Evolutionary conservation across 2,329 filamentous ascomycete genomes (phyloP).

Genomic region (Claviceps sp.): DNA sequence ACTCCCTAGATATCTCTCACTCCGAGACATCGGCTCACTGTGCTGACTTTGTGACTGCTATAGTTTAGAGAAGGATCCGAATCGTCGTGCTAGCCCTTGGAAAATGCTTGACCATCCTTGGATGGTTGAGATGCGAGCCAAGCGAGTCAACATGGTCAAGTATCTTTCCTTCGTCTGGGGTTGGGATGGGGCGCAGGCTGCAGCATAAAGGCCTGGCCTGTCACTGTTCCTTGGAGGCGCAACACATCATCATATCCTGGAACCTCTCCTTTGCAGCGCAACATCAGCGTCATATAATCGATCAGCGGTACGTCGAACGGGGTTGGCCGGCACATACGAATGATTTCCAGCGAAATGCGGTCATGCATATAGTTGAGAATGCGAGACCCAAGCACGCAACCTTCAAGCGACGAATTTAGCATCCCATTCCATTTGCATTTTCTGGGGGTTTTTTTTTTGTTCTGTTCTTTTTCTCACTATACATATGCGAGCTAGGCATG

Average conservation of each 20-base stretch:
- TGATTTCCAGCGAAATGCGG: background rate
- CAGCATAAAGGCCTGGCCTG: background rate
- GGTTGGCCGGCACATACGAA: background rate
- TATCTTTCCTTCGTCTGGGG: slow-evolving; percentile 95
- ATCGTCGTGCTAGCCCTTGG: slow-evolving; percentile 83
- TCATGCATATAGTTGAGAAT: background rate
- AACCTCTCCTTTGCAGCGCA: background rate
- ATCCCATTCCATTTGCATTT: background rate
- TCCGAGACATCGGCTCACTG: background rate
- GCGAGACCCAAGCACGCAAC: background rate
- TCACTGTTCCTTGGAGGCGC: background rate
- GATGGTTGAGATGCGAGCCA: slow-evolving; percentile 92
- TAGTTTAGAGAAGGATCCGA: slow-evolving; percentile 87
- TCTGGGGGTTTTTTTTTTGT: too few relatives aligned
- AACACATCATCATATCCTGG: background rate
- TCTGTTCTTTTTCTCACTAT: background rate
- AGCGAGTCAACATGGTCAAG: slow-evolving; percentile 94
- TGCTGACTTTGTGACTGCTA: slow-evolving; percentile 12
- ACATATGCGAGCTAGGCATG: background rate
- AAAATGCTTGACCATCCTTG: slow-evolving; percentile 98
- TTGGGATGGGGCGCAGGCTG: slow-evolving; percentile 54
- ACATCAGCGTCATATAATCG: background rate
- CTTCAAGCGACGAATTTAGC: background rate
- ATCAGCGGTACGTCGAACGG: background rate
- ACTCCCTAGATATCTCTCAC: background rate